phyloP scores from a whole-genome alignment of 345 rosid genomes.

The Gossypium australe region DNA sequence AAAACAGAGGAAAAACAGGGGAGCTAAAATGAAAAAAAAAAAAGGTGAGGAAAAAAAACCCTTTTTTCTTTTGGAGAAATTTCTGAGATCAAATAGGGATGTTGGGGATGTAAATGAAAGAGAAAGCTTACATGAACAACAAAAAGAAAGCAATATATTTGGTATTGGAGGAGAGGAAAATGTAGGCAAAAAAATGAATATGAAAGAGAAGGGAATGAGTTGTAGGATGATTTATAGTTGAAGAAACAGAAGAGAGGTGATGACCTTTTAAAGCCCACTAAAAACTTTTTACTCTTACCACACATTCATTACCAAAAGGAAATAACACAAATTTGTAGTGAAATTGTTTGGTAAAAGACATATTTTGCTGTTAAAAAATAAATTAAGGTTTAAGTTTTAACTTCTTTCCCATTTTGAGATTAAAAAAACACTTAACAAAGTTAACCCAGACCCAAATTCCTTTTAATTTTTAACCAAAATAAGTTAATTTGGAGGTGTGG shows the following conservation, averaged over 20 bases:
- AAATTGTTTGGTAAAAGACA: not conserved
- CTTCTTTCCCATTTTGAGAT: not conserved
- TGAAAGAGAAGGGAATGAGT: slow-evolving; percentile 28
- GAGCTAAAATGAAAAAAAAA: not conserved
- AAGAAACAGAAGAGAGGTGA: not conserved
- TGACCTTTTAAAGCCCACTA: slow-evolving; percentile 15
- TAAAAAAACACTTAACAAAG: not conserved
- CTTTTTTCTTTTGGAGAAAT: not conserved
- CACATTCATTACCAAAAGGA: slow-evolving; percentile 2
- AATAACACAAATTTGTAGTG: not conserved
- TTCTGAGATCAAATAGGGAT: not conserved
- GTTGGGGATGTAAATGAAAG: not conserved
- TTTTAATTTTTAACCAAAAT: not conserved
- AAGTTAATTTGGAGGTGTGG: not conserved
- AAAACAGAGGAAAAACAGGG: slow-evolving; percentile 24
- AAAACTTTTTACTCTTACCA: slow-evolving; percentile 6
- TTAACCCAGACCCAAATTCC: not conserved
- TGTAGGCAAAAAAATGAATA: not conserved
- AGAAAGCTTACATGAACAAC: not conserved
- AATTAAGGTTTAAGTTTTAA: not conserved
- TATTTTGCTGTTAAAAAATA: not conserved
- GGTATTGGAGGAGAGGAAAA: slow-evolving; percentile 4
- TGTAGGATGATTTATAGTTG: slow-evolving; percentile 34
- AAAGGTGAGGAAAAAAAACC: too few species aligned
- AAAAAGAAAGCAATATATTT: not conserved